A percentile compares a stretch with the other conserved stretches of the same genome.
Conservation (phyloP, 257 asterid genomes). For the Haberlea rhodopensis region DNA sequence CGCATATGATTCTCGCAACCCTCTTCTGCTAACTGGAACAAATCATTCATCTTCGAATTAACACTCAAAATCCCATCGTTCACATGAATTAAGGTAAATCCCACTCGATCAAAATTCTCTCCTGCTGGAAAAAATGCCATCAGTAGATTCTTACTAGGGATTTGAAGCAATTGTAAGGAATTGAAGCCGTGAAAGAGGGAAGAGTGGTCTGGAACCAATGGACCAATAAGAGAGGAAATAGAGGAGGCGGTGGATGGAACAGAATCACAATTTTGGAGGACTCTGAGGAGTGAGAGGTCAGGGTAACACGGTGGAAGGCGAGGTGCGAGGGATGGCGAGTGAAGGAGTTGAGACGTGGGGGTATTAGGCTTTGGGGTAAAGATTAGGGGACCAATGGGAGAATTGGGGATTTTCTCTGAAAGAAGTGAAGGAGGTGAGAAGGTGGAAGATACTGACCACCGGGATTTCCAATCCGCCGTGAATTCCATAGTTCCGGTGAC, state of each 20-base stretch:
- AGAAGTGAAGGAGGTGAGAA: conserved; percentile 51
- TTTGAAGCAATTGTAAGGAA: conserved; percentile 52
- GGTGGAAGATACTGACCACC: conserved; percentile 48
- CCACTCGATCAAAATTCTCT: conserved; percentile 60
- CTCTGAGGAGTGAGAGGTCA: conserved; percentile 35
- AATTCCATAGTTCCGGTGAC: no score
- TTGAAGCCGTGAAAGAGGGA: conserved; percentile 46
- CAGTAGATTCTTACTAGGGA: conserved; percentile 27
- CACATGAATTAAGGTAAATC: conserved; percentile 39
- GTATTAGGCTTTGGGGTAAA: conserved; percentile 40
- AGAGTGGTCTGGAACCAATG: conserved; percentile 30
- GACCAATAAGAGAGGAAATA: conserved; percentile 37
- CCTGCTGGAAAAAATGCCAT: conserved; percentile 61
- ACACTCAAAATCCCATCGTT: conserved; percentile 36
- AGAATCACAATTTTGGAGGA: conserved; percentile 35
- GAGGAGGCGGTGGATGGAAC: conserved; percentile 35
- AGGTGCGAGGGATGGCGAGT: conserved; percentile 44
- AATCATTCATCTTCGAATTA: conserved; percentile 19
- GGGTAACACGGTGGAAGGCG: conserved; percentile 58
- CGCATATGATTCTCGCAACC: conserved; percentile 37
- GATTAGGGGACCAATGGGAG: conserved; percentile 47
- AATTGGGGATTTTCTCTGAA: conserved; percentile 19
- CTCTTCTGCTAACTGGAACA: conserved; percentile 29
- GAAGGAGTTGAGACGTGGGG: conserved; percentile 37
- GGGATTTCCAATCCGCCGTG: conserved; percentile 62